Conservation (phyloP, 2,329 filamentous ascomycete genomes). For the Xylariaceae sp. region DNA sequence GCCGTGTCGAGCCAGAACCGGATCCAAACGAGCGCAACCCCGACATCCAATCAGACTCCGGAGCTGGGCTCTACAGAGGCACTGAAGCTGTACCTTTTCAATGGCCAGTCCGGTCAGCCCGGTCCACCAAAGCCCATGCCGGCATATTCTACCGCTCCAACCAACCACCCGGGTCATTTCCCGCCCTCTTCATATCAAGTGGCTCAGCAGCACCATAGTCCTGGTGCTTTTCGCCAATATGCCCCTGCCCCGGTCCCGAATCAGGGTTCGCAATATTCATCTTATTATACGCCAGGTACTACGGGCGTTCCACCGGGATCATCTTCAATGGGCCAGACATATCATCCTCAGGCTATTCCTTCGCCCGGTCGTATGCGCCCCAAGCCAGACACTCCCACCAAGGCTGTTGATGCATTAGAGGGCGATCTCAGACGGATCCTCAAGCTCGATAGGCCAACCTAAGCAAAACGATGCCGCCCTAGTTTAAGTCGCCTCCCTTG, state of each 20-base stretch:
- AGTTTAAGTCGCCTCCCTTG: constrained; percentile 1
- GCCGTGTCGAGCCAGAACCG: constrained; percentile 37
- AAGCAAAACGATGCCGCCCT: background rate
- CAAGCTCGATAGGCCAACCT: constrained; percentile 34
- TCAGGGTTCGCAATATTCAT: constrained; percentile 10
- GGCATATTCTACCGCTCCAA: constrained; percentile 8
- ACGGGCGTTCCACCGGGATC: constrained; percentile 29
- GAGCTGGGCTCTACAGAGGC: constrained; percentile 41
- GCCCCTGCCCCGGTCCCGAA: constrained; percentile 3
- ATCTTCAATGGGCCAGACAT: constrained; percentile 20
- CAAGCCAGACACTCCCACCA: constrained; percentile 23
- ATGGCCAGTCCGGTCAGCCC: constrained; percentile 30
- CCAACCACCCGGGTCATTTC: background rate
- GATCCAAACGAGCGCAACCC: constrained; percentile 18
- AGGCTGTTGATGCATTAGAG: constrained; percentile 47
- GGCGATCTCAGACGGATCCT: constrained; percentile 50
- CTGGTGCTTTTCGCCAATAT: constrained; percentile 5
- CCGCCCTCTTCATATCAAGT: constrained; percentile 4
- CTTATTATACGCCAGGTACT: constrained; percentile 10
- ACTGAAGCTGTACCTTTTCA: constrained; percentile 53
- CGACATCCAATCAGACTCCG: constrained; percentile 13
- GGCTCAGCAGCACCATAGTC: constrained; percentile 14
- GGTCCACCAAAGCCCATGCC: constrained; percentile 1
- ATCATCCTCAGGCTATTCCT: constrained; percentile 13
- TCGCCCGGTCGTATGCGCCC: constrained; percentile 15